A percentile compares a stretch with the other conserved stretches of the same genome.
phyloP scores from a whole-genome alignment of 768 basidiomycete species.

The Panellus pusillus region DNA sequence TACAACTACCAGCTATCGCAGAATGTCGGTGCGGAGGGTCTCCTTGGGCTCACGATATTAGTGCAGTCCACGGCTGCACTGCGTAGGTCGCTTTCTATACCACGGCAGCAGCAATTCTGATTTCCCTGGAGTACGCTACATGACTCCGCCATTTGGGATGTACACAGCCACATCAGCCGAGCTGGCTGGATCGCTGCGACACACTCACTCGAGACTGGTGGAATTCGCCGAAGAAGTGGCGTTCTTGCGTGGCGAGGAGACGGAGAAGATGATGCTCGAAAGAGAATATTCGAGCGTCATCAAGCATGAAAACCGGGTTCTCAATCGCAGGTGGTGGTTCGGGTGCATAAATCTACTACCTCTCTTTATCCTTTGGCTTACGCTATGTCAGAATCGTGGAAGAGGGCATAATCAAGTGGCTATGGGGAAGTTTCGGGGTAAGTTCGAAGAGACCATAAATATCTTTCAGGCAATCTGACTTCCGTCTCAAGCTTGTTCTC shows the following conservation, averaged over 20 bases:
- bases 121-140: slow-evolving; percentile 63
- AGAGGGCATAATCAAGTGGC: slow-evolving; percentile 94
- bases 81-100: slow-evolving; percentile 47
- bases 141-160: slow-evolving; percentile 90
- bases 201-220: slow-evolving; percentile 87
- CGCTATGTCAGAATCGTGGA: slow-evolving; percentile 38
- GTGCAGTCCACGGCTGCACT: slow-evolving; percentile 84
- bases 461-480: slow-evolving; percentile 6
- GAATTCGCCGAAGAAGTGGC: slow-evolving; percentile 90
- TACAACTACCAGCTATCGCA: slow-evolving; percentile 95
- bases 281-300: slow-evolving; percentile 83
- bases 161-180: slow-evolving; percentile 89
- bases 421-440: slow-evolving; percentile 95
- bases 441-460: slow-evolving; percentile 22
- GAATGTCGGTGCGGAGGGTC: slow-evolving; percentile 93
- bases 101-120: background rate
- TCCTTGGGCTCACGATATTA: slow-evolving; percentile 77
- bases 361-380: too few species aligned
- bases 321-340: slow-evolving; percentile 85
- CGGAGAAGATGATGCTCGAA: slow-evolving; percentile 90
- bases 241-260: slow-evolving; percentile 83
- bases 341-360: slow-evolving; percentile 50
- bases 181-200: slow-evolving; percentile 84
- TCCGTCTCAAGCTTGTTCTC: slow-evolving; percentile 58
- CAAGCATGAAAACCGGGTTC: slow-evolving; percentile 80